Evolutionary conservation across 129 eudicot species (phyloP).

Genomic region (Kitagawia praeruptora): DNA sequence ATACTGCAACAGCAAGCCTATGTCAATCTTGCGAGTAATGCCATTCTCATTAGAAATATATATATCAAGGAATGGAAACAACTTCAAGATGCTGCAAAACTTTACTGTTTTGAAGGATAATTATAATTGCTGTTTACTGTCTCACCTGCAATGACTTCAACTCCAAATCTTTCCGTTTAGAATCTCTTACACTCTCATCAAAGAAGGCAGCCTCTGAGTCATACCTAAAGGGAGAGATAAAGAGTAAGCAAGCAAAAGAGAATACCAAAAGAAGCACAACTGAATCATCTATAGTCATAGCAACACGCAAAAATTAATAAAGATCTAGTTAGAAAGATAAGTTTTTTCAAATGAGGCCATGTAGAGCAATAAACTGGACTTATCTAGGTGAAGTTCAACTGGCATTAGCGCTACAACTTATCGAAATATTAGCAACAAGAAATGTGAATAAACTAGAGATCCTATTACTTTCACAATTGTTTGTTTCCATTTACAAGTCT

Average conservation of each 20-base stretch:
- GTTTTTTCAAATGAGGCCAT: not conserved
- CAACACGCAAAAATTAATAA: not conserved
- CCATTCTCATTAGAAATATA: not conserved
- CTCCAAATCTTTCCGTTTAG: constrained; percentile 41
- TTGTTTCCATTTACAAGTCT: not conserved
- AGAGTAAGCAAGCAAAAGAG: not conserved
- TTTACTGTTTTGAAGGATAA: not conserved
- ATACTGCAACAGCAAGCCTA: not conserved
- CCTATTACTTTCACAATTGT: not conserved
- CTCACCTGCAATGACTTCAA: constrained; percentile 40
- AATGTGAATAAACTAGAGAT: not conserved
- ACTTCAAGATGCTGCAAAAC: not conserved
- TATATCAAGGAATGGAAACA: not conserved
- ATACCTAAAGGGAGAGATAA: constrained; percentile 29
- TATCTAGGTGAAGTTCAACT: not conserved
- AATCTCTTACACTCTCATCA: constrained; percentile 47
- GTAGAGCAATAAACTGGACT: not conserved
- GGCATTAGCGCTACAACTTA: not conserved
- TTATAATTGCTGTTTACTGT: not conserved
- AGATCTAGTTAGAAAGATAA: not conserved
- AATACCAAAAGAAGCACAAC: not conserved
- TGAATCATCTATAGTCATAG: not conserved
- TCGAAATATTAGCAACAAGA: not conserved
- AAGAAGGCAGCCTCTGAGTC: constrained; percentile 42
- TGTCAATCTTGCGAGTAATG: not conserved